Evolutionary conservation across 192 early-diverging fungal genomes (phyloP).

Genomic region (Backusella australiensis): DNA sequence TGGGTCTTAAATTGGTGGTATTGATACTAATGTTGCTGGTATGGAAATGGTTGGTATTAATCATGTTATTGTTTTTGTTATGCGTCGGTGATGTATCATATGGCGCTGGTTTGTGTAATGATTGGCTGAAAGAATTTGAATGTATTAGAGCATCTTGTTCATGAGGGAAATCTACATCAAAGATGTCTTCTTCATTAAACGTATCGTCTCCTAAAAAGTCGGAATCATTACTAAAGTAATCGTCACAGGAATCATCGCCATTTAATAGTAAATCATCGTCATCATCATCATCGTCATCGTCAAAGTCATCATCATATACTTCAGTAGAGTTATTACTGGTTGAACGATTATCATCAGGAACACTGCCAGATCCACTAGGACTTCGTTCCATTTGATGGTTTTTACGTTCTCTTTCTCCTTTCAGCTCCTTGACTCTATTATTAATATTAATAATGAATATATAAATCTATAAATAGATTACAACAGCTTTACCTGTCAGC

Average conservation of each 20-base stretch:
- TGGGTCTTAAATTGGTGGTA: neutral
- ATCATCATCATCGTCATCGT: neutral
- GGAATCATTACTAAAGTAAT: slow-evolving; percentile 29
- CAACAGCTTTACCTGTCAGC: slow-evolving; percentile 71
- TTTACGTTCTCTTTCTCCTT: slow-evolving; percentile 40
- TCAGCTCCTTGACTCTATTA: slow-evolving; percentile 40
- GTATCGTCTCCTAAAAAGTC: slow-evolving; percentile 37
- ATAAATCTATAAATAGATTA: neutral
- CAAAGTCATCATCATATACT: neutral
- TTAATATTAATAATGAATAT: neutral
- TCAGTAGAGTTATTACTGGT: neutral
- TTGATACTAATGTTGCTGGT: neutral
- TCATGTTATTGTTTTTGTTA: neutral
- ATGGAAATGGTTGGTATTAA: neutral
- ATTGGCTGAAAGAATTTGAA: slow-evolving; percentile 5
- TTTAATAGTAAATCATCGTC: neutral
- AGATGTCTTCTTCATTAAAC: slow-evolving; percentile 30
- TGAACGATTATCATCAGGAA: slow-evolving; percentile 9
- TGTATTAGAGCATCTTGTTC: slow-evolving; percentile 29
- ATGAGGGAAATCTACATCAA: slow-evolving; percentile 41
- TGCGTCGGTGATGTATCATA: neutral
- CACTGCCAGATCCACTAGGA: slow-evolving; percentile 11
- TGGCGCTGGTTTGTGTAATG: neutral
- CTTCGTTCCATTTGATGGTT: slow-evolving; percentile 3
- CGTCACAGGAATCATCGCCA: neutral